Base-by-base conservation (phyloP, 371 early-diverging fungal genomes). In the Mortierella sp. region DNA sequence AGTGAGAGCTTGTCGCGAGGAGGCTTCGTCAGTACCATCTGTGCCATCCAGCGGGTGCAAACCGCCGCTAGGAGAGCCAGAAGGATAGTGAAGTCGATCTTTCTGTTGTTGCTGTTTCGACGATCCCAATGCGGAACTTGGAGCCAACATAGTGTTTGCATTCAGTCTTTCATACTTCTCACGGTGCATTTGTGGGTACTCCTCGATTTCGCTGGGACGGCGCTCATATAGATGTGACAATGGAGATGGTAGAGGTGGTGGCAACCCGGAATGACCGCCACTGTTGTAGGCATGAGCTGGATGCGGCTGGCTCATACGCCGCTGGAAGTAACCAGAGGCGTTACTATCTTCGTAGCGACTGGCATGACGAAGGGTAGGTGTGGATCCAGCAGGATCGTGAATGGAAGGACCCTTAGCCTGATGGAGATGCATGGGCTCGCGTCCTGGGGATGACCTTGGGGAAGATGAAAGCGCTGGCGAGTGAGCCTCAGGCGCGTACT, bases 291-390 rank as follows among this genome's bases (percentile, higher is more conserved):
- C 56, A 51, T 67, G 57, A 22, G 31, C 40, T 28, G 60, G 22
- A 32, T 73, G 68, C 6, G 74, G 74, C 17, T 73, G 74, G 28
- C 74, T 73, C 74, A 73, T 73, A 13, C 74, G 74, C 22, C 74
- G 34, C 47, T 66, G 74, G 54, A 66, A 67, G 31, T 73, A 61
- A 5, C 51, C 61, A 2, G 56, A 9, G 13, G 19, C 22, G 12
- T 29, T 29, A 23, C 53, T 58, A 29, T 71, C 71, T 8, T 70
- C 70, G 26, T 47, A 71, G 3, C 71, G 71, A 23, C 61, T 53
- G 15, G 60, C 10, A 35, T 28, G 47, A 12, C 49, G 63, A 37
- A 32, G 54, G 28, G 28, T 43, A 51, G 51, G 51, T 9, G 28
- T 51, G 26, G 51, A 51, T 22, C 10, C 40, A 40, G 42, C 19